Conservation (phyloP, 2,329 filamentous ascomycete species). For the Aspergillus thermomutatus region DNA sequence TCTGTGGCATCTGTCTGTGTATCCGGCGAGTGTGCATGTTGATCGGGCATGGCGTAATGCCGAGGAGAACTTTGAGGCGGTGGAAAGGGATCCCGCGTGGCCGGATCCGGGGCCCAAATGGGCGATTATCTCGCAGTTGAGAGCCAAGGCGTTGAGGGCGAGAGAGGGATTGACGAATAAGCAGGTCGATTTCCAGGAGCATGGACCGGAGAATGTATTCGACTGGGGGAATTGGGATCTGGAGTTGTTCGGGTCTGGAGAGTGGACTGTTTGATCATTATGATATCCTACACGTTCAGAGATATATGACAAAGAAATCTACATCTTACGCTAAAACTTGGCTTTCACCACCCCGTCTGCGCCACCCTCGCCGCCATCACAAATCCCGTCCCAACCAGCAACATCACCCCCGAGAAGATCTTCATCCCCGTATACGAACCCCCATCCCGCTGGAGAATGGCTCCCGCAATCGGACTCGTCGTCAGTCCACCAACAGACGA, state of each 20-base stretch:
- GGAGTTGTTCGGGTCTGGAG: constrained; percentile 15
- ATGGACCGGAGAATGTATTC: constrained; percentile 1
- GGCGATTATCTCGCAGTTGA: constrained; percentile 17
- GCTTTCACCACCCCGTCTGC: constrained; percentile 4
- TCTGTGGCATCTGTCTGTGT: constrained; percentile 44
- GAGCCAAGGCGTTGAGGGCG: constrained; percentile 16
- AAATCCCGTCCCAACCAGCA: constrained; percentile 35
- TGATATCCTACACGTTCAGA: neutral
- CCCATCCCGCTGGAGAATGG: constrained; percentile 50
- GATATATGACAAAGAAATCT: constrained; percentile 9
- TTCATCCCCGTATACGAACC: constrained; percentile 59
- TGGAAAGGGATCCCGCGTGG: constrained; percentile 15
- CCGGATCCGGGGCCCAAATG: constrained; percentile 22
- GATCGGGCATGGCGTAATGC: constrained; percentile 32
- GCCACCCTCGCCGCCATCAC: neutral
- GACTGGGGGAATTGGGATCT: constrained; percentile 18
- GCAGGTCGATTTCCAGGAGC: neutral
- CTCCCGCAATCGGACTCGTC: constrained; percentile 64
- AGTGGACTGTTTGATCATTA: constrained; percentile 15
- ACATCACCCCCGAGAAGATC: constrained; percentile 60
- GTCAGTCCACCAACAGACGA: constrained; percentile 62
- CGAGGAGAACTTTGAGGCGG: constrained; percentile 12
- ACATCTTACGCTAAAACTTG: constrained; percentile 9
- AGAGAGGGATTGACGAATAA: constrained; percentile 4
- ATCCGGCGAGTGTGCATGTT: constrained; percentile 27